Percentiles rank a stretch among this genome's conserved stretches.
Conservation (phyloP, 23 red algal species). For the Agarophyton chilense region DNA sequence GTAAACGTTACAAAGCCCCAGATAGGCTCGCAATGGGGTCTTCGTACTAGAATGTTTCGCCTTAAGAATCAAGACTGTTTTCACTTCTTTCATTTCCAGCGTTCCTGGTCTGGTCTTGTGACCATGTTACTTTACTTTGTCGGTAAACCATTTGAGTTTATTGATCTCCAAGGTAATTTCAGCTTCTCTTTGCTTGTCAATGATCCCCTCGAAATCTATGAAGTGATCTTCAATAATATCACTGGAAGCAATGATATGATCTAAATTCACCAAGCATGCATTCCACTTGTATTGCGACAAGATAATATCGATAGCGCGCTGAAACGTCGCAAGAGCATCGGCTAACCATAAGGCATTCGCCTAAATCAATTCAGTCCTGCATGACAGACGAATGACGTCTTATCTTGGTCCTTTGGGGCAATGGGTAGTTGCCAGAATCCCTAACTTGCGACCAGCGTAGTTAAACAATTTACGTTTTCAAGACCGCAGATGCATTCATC, state of each 20-base stretch:
- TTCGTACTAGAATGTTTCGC: background rate
- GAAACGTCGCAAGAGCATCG: slow-evolving; percentile 38
- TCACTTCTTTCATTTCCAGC: slow-evolving; percentile 18
- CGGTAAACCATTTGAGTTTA: background rate
- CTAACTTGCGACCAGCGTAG: slow-evolving; percentile 18
- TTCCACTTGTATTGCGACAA: slow-evolving; percentile 4
- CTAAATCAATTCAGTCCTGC: background rate
- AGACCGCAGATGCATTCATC: slow-evolving; percentile 31
- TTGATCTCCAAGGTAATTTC: slow-evolving; percentile 12
- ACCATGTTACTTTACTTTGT: slow-evolving; percentile 1
- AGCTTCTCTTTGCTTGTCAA: background rate
- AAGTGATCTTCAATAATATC: background rate
- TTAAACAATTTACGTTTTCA: slow-evolving; percentile 3
- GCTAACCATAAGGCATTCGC: slow-evolving; percentile 7
- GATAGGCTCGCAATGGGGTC: background rate
- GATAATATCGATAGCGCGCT: slow-evolving; percentile 37
- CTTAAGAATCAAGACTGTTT: background rate
- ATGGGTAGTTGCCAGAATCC: slow-evolving; percentile 42
- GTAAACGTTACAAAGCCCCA: slow-evolving; percentile 6
- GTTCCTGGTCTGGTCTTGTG: background rate
- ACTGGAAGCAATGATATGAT: background rate
- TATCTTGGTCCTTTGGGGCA: background rate
- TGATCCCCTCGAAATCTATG: background rate
- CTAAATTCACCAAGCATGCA: background rate
- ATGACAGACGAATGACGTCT: background rate